Evolutionary conservation across 73 alveolate genomes (phyloP), one percentile per base, ranked within the genome.

Genomic region (Paramecium caudatum): DNA sequence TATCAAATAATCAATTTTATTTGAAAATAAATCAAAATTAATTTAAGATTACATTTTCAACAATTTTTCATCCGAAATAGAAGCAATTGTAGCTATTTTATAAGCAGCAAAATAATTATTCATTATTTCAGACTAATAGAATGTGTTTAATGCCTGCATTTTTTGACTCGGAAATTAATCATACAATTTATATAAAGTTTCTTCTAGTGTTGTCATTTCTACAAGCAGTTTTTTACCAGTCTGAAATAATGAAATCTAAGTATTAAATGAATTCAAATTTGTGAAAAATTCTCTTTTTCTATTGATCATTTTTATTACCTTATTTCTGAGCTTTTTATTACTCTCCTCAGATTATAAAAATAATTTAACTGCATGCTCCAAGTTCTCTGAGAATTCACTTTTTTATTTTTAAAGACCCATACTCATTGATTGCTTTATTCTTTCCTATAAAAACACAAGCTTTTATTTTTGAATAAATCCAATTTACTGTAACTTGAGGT

Each of bases 131-230:
- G 88, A 63, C 32, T 74, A 74, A 8, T 21, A 39, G 43, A 74
- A 74, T 74, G 88, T 23, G 43, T 74, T 74, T 15, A 74, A 74
- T 21, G 88, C 62, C 43, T 74, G 10, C 88, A 74, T 74, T 74
- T 74, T 74, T 45, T 47, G 17, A 21, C 88, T 74, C 10, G 88
- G 88, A 41, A 74, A 74, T 74, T 74, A 12, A 37, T 74, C 68
- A 43, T 74, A 74, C 9, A 41, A 43, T 41, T 74, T 45, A 10
- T 21, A 23, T 27, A 74, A 13, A 12, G 7, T 12, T 5, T 48
- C 5, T 16, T 48, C 70, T 48, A 48, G 25, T 16, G 7, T 48
- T 5, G 7, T 5, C 15, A 48, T 9, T 16, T 48, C 8, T 9
- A 48, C 25, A 48, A 30, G 33, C 5, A 48, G 19, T 8, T 8